Conservation (phyloP, 257 asterid species). For the Solanum tacnaense region DNA sequence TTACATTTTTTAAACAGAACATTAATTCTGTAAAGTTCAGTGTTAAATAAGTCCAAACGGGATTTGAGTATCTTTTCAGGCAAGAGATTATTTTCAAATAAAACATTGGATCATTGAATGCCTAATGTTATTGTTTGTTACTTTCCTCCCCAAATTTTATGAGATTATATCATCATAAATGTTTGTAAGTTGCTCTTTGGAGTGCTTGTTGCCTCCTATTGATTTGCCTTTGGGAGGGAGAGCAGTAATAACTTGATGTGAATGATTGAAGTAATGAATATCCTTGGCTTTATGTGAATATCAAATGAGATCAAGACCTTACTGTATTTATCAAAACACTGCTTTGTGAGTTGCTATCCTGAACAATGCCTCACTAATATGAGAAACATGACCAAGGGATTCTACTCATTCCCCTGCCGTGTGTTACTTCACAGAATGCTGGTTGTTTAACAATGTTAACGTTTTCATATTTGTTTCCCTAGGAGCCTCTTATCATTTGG, state of each 20-base stretch:
- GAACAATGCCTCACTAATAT: background rate
- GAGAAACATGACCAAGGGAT: background rate
- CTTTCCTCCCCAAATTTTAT: background rate
- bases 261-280: background rate
- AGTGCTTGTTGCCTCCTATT: background rate
- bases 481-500: background rate
- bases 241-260: background rate
- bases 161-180: background rate
- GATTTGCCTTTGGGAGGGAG: background rate
- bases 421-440: background rate
- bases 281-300: background rate
- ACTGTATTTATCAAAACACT: background rate
- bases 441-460: background rate
- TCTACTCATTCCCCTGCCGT: background rate
- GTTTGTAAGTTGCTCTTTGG: background rate
- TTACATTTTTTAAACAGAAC: background rate
- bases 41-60: background rate
- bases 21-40: background rate
- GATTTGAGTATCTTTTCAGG: background rate
- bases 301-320: background rate
- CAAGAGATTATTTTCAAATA: background rate
- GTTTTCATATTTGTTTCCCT: background rate
- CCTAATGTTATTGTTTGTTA: background rate
- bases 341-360: background rate
- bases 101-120: background rate